Conservation (phyloP, 345 rosid genomes). For the Lepidium aucheri region DNA sequence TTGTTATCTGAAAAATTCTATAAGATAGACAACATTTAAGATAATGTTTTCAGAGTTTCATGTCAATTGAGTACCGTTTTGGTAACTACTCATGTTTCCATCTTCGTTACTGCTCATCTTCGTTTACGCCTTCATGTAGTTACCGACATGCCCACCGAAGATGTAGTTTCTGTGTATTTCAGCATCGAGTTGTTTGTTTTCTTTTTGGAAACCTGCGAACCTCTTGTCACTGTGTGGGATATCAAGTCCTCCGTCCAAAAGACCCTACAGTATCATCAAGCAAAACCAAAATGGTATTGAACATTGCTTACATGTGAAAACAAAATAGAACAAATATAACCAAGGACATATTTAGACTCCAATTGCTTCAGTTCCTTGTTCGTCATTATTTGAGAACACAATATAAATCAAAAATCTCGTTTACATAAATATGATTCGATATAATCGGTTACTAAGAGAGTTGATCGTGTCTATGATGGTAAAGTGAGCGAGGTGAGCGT, state of each 20-base stretch:
- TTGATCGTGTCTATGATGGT: too few relatives aligned
- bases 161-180: conserved; percentile 61
- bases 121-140: conserved; percentile 48
- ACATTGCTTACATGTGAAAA: neutral
- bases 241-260: conserved; percentile 70
- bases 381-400: too few relatives aligned
- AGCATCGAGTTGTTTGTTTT: conserved; percentile 56
- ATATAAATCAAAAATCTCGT: too few relatives aligned
- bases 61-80: neutral
- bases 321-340: neutral
- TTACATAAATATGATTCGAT: too few relatives aligned
- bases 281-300: neutral
- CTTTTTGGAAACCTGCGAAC: conserved; percentile 61
- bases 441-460: too few relatives aligned
- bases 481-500: too few relatives aligned
- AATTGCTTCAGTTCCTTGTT: too few relatives aligned
- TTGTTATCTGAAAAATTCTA: conserved; percentile 48
- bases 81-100: too few relatives aligned
- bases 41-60: neutral
- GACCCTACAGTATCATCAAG: conserved; percentile 33
- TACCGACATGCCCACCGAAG: conserved; percentile 65
- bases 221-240: conserved; percentile 77
- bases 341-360: too few relatives aligned
- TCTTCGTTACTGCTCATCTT: too few relatives aligned
- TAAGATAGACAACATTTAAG: neutral